These are phyloP conservation scores for Bisporella sp. DNA, from an alignment of 2,329 filamentous ascomycete genomes.

Conservation along the genomic window DNA sequence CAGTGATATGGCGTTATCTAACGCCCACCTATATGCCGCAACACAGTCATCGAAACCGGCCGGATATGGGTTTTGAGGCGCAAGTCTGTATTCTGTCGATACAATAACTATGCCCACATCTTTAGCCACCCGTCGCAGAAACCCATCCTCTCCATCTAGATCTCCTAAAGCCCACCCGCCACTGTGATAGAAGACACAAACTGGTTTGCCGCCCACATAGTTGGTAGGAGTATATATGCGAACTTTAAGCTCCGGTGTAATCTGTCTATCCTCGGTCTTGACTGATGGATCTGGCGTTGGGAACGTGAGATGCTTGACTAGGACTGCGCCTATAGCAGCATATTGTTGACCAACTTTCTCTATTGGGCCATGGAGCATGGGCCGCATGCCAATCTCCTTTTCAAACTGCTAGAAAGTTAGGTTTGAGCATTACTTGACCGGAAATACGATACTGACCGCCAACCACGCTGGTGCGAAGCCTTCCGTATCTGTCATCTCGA, in stretches of 20 bases:
- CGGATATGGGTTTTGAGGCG: slow-evolving; percentile 29
- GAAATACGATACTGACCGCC: slow-evolving; percentile 3
- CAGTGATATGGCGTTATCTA: slow-evolving; percentile 16
- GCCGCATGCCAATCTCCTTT: slow-evolving; percentile 9
- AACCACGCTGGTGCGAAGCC: slow-evolving; percentile 11
- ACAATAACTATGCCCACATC: slow-evolving; percentile 26
- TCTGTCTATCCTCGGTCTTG: slow-evolving; percentile 24
- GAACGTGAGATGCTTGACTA: slow-evolving; percentile 10
- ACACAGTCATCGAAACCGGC: slow-evolving; percentile 29
- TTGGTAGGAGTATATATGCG: slow-evolving; percentile 29
- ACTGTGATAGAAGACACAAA: slow-evolving; percentile 30
- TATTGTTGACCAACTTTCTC: slow-evolving; percentile 1
- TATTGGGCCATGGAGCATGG: slow-evolving; percentile 5
- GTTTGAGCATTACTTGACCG: background rate
- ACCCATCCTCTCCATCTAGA: slow-evolving; percentile 27
- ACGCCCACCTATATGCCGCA: slow-evolving; percentile 26
- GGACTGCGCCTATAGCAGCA: background rate
- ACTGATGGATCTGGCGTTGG: slow-evolving; percentile 27
- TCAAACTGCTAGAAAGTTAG: slow-evolving; percentile 7
- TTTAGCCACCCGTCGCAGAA: slow-evolving; percentile 23
- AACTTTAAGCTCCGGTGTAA: slow-evolving; percentile 22
- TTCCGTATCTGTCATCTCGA: background rate
- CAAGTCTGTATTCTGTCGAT: slow-evolving; percentile 30
- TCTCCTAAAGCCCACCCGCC: slow-evolving; percentile 32
- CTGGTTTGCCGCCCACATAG: slow-evolving; percentile 25